Evolutionary conservation across 2,329 filamentous ascomycete species (phyloP), one percentile per base, ranked within the genome.

Genomic region (Cadophora gregata): DNA sequence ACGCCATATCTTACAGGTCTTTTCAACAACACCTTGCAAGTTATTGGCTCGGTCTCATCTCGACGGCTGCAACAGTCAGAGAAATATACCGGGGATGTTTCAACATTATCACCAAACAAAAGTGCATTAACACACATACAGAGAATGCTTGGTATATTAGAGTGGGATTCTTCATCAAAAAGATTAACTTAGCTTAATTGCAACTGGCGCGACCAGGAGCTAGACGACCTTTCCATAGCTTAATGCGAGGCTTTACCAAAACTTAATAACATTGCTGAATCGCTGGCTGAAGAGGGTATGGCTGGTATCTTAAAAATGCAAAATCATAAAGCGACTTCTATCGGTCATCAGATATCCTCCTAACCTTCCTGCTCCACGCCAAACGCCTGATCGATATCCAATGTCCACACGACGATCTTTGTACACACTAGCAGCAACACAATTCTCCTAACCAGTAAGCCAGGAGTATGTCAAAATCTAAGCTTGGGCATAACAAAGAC

Each of bases 401-500:
- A 58, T 48, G 31, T 16, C 38, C 21, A 33, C 36, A n/a, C 21
- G 47, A 5, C 29, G n/a, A 31, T 59, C n/a, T 4, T 21, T n/a
- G 38, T 36, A 45, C 48, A 42, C 12, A 51, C 33, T 31, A 38
- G 25, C 25, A 55, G 27, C n/a, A 50, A 42, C 36, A 60, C 19
- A 59, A 25, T 29, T 48, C 16, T 31, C 12, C 14, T 25, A 45
- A 16, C 56, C 9, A 38, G 29, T 25, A 27, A n/a, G 9, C 12
- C 38, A 16, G n/a, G n/a, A 42, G 12, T 42, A 24, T 5, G 12
- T 67, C 67, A 97, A 75, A 97, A 96, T 75, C 95, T 85, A 77
- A 97, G 79, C 82, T 97, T 98, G 0, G 95, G 95, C 76, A 93
- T 81, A 60, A 95, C 85, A 81, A 95, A 95, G 14, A 97, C 94